phyloP scores from a whole-genome alignment of 2,329 filamentous ascomycete species.

The Trichoderma sp. region DNA sequence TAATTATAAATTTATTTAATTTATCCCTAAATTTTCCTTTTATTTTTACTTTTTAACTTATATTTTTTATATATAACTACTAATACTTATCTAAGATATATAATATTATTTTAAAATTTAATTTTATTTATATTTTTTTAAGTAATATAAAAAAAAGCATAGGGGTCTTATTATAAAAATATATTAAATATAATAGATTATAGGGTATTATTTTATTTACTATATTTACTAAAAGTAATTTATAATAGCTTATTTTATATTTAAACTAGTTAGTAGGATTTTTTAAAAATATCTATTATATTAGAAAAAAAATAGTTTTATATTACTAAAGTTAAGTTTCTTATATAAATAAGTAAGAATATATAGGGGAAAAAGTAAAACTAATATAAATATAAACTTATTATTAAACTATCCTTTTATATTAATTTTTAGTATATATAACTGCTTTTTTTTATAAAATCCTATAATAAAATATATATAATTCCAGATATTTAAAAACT shows the following conservation, averaged over 20 bases:
- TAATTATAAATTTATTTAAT: not conserved
- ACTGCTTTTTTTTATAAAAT: not conserved
- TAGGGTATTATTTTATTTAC: not conserved
- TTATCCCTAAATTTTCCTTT: not conserved
- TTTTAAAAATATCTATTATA: not conserved
- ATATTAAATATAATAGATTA: not conserved
- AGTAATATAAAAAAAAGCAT: not conserved
- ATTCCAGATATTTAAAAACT: not conserved
- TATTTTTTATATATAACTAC: not conserved
- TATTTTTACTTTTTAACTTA: not conserved
- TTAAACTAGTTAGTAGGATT: not conserved
- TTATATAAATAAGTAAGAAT: not conserved
- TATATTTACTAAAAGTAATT: not conserved
- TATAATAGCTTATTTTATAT: not conserved
- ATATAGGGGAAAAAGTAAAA: not conserved
- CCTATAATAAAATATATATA: not conserved
- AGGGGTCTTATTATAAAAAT: not conserved
- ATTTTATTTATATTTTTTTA: not conserved
- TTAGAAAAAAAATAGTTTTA: not conserved
- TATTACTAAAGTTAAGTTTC: not conserved
- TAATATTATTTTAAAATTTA: not conserved
- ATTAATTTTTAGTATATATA: not conserved
- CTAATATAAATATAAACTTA: not conserved
- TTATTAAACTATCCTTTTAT: not conserved
- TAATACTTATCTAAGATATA: not conserved